A percentile compares a stretch with the other conserved stretches of the same genome.
Evolutionary conservation across 2,329 filamentous ascomycete genomes (phyloP).

Genomic region (Decorospora gaudefroyi): DNA sequence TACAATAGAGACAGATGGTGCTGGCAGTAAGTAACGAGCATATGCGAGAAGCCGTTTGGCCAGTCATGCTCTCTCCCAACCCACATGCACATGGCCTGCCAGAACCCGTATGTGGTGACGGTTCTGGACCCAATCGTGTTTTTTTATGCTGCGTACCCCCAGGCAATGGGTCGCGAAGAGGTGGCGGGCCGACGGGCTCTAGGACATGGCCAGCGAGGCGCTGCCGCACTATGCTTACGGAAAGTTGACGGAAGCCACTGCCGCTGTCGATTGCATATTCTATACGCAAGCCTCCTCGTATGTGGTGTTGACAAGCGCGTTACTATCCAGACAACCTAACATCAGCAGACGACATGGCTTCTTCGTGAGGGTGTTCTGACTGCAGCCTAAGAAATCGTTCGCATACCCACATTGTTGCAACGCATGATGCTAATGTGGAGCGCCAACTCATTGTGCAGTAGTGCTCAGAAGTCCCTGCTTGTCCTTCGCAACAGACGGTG

Average conservation of each 20-base stretch:
- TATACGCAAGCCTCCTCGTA: too few relatives aligned
- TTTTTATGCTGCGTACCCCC: constrained; percentile 13
- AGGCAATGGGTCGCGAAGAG: constrained; percentile 10
- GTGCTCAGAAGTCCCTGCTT: constrained; percentile 9
- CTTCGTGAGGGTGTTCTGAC: constrained; percentile 6
- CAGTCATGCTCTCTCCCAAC: constrained; percentile 27
- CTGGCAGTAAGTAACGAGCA: constrained; percentile 16
- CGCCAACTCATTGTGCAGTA: constrained; percentile 23
- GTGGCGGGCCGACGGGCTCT: constrained; percentile 14
- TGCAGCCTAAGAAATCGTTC: constrained; percentile 9
- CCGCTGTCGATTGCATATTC: too few relatives aligned
- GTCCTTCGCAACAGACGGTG: constrained; percentile 3
- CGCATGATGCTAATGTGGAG: constrained; percentile 16
- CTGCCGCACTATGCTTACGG: constrained; percentile 4
- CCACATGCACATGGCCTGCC: constrained; percentile 18
- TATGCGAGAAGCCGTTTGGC: constrained; percentile 24
- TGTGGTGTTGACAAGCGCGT: too few relatives aligned
- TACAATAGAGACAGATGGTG: constrained; percentile 5
- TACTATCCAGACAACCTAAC: too few relatives aligned
- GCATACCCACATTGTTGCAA: constrained; percentile 14
- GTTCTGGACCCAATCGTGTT: constrained; percentile 24
- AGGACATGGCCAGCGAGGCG: constrained; percentile 6
- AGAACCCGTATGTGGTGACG: constrained; percentile 23
- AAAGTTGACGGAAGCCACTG: constrained; percentile 7
- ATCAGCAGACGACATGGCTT: too few relatives aligned